Evolutionary conservation across 345 rosid species (phyloP), one percentile per base, ranked within the genome.

Genomic region (Ceriops decandra): DNA sequence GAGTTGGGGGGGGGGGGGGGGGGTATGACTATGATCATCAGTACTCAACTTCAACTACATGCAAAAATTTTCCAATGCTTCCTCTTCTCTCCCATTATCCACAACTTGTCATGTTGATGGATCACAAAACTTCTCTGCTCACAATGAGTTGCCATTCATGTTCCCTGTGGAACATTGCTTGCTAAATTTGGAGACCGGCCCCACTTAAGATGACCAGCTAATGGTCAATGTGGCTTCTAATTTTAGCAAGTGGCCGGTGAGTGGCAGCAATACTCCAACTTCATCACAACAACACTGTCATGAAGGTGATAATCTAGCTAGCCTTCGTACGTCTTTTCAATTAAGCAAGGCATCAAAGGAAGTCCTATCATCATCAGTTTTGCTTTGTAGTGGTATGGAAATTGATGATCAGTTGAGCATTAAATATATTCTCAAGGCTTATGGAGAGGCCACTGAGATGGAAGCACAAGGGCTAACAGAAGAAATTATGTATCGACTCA

Each of bases 361-460:
- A 57, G 24, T 27, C 28, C n/a, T 28, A 26, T 62, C 73, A 63
- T 28, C 66, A 57, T 38, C 69, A 57, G 47, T 81, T 59, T 57
- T 77, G 64, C 81, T 72, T 7, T n/a, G 52, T 26, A 69, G 35
- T 33, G 51, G 32, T 9, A 68, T 69, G 69, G 80, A 74, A 60
- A 11, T 76, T n/a, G 80, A 81, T 69, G 61, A 36, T 7, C 72
- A 72, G 6, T 28, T 73, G 71, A 73, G 70, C 67, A 71, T 78
- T 27, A 30, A 68, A 20, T 80, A 78, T 68, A 71, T 82, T 57
- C 72, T 82, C 58, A 66, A 76, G 76, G 83, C 85, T 32, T 83
- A 70, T 54, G 82, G 82, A 70, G 87, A 83, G 65, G 87, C 84
- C 56, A 76, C 26, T 11, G 82, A 77, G 68, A 76, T n/a, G 42